Evolutionary conservation across 1,284 basidiomycete genomes (phyloP), one percentile per base, ranked within the genome.

Genomic region (Athelia psychrophila): DNA sequence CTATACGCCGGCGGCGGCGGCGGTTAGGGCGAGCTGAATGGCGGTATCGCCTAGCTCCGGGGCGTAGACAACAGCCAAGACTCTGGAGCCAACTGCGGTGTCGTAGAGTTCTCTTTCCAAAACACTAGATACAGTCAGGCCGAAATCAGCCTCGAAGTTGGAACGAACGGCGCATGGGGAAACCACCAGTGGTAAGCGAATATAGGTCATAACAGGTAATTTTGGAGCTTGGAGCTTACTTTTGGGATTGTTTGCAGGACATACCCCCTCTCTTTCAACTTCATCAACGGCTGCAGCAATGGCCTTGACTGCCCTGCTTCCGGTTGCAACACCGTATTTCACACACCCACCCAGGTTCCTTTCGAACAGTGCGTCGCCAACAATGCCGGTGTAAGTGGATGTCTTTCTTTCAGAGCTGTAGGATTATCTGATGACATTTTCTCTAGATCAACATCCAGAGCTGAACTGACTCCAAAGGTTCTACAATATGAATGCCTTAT

Each of bases 81-180:
- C 38, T 44, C 33, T n/a, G 48, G 48, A 12, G 36, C 44, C n/a
- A 44, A 44, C 48, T 50, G 48, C 38, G 48, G 48, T 22, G 48
- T 36, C 25, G 48, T 50, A 6, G 48, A 50, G 38, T 50, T 50
- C 38, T 47, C 48, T 15, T 36, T 50, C 20, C n/a, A 22, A 12
- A 50, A 50, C 22, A 35, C 16, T 36, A 16, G 38, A 18, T 42
- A 18, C 20, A 42, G 38, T 42, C 38, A 32, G 23, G 47, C 47
- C 23, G 47, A 48, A 5, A n/a, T 36, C 24, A 48, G 27, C 13
- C 47, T 48, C 47, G 47, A 48, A 25, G 38, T 22, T 18, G 38
- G 38, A 9, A 20, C 47, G 4, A 19, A 47, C 12, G 19, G 19
- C 9, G 47, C 8, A 18, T 27, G 18, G n/a, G 47, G 47, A 5